Percentiles rank a stretch among this genome's conserved stretches.
phyloP scores from a whole-genome alignment of 192 early-diverging fungal species.

The Backusella parvicylindrica region DNA sequence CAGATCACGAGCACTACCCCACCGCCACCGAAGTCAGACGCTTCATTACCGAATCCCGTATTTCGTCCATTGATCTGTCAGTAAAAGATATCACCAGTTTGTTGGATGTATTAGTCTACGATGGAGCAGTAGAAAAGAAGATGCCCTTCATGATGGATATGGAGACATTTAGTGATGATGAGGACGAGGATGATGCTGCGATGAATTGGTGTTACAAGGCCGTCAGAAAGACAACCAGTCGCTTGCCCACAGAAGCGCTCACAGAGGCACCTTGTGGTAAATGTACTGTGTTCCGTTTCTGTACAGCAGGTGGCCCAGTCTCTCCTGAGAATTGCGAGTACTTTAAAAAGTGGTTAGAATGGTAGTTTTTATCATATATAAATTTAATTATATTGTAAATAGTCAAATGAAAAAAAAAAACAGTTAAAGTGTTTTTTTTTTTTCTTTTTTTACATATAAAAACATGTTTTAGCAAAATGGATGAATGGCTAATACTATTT shows the following conservation, averaged over 20 bases:
- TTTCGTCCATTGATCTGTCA: constrained; percentile 71
- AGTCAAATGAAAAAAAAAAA: neutral
- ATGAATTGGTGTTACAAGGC: constrained; percentile 73
- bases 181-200: constrained; percentile 40
- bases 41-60: constrained; percentile 66
- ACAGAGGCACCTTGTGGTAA: constrained; percentile 86
- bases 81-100: constrained; percentile 71
- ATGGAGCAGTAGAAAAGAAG: constrained; percentile 77
- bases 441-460: too few relatives aligned
- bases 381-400: neutral
- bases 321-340: constrained; percentile 79
- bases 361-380: constrained; percentile 25
- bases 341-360: constrained; percentile 76
- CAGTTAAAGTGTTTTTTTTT: too few relatives aligned
- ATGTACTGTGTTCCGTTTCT: constrained; percentile 79
- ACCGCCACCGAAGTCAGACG: constrained; percentile 65
- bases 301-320: constrained; percentile 68
- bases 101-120: constrained; percentile 81
- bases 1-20: constrained; percentile 65
- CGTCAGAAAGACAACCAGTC: constrained; percentile 37
- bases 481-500: too few relatives aligned
- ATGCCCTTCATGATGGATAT: constrained; percentile 46
- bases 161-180: constrained; percentile 51
- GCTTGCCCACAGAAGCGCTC: constrained; percentile 47
- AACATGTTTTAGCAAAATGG: too few relatives aligned